phyloP scores from a whole-genome alignment of 2,329 filamentous ascomycete genomes.

The Cladobotryum mycophilum region DNA sequence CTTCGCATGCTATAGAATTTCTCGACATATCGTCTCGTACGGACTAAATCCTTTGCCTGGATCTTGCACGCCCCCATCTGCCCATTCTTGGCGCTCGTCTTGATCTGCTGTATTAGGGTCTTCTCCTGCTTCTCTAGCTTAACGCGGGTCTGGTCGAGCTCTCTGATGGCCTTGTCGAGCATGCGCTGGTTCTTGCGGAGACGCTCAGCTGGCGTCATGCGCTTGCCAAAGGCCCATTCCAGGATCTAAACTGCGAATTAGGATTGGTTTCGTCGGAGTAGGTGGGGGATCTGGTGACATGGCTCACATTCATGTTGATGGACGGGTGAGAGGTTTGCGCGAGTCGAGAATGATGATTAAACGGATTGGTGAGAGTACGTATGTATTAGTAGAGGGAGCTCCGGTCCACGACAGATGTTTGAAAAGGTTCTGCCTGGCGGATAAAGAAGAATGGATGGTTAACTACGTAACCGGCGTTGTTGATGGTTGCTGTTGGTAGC shows the following conservation, averaged over 20 bases:
- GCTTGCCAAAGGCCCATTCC: constrained; percentile 99
- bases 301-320: constrained; percentile 49
- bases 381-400: no score
- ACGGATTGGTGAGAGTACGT: no score
- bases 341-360: background rate
- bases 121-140: constrained; percentile 99
- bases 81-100: constrained; percentile 95
- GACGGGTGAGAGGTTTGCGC: background rate
- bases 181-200: constrained; percentile 91
- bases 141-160: constrained; percentile 87
- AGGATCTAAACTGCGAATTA: constrained; percentile 58
- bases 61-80: constrained; percentile 99
- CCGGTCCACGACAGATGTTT: background rate
- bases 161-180: constrained; percentile 93
- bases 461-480: background rate
- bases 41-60: constrained; percentile 92
- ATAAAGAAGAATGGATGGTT: constrained; percentile 4
- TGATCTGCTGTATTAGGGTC: constrained; percentile 92
- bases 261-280: background rate
- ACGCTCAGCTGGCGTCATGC: constrained; percentile 92
- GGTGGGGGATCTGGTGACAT: background rate
- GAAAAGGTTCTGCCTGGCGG: constrained; percentile 12
- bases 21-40: constrained; percentile 88
- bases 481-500: constrained; percentile 4
- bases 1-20: constrained; percentile 99